Conservation (phyloP, 805 yeast genomes). For the Barnettozyma botsteinii region DNA sequence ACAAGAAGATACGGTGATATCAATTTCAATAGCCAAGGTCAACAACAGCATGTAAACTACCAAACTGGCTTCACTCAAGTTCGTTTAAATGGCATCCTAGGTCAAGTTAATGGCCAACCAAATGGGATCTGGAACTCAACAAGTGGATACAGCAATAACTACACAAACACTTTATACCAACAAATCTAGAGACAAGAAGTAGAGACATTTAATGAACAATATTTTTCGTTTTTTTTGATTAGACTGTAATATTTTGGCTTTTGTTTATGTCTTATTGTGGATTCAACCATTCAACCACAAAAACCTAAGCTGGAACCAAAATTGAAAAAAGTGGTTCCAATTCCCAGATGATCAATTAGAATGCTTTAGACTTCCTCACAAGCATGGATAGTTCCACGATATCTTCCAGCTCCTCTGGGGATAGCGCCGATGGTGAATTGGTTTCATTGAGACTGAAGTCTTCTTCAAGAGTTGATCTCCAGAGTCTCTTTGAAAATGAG, state of each 20-base stretch:
- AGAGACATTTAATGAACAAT: background rate
- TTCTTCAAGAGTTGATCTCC: conserved; percentile 1
- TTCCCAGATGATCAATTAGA: no score
- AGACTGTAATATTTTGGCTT: no score
- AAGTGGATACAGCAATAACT: background rate
- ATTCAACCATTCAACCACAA: no score
- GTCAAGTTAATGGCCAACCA: background rate
- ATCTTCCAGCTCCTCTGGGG: conserved; percentile 4
- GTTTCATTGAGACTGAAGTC: conserved; percentile 6
- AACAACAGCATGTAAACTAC: background rate
- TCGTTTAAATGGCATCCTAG: no score
- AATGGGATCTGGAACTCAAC: background rate
- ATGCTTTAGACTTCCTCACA: background rate
- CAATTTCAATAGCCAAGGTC: background rate
- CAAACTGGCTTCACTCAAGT: background rate
- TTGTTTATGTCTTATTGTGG: no score
- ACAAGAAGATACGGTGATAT: background rate
- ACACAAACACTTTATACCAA: background rate
- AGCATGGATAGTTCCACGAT: conserved; percentile 2
- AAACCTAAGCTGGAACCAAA: background rate
- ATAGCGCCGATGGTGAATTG: conserved; percentile 9
- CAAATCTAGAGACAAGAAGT: background rate
- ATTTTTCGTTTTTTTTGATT: background rate
- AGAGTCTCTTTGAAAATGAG: background rate
- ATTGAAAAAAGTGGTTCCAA: background rate